Conservation (phyloP, 2,329 filamentous ascomycete species). For the Colletotrichum sojae region DNA sequence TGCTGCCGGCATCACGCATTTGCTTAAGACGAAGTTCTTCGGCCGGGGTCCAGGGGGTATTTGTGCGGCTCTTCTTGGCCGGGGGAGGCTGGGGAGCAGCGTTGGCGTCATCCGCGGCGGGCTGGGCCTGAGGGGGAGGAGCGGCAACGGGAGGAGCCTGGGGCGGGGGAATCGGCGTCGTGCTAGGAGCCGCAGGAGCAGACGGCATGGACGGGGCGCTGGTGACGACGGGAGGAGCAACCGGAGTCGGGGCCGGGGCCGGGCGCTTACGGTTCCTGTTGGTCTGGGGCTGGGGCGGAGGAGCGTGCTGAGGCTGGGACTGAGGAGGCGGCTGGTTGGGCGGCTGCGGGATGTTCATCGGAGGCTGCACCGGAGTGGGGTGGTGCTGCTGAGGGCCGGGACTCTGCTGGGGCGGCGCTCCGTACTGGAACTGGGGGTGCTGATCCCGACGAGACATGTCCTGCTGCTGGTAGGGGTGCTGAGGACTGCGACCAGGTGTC, state of each 20-base stretch:
- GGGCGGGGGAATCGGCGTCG: constrained; percentile 50
- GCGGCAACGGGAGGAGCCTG: constrained; percentile 51
- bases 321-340: constrained; percentile 53
- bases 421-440: constrained; percentile 60
- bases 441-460: constrained; percentile 64
- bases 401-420: constrained; percentile 55
- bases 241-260: constrained; percentile 55
- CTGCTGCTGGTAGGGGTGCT: constrained; percentile 66
- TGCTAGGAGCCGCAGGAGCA: constrained; percentile 54
- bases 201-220: constrained; percentile 42
- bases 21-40: constrained; percentile 94
- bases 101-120: constrained; percentile 50
- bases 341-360: constrained; percentile 60
- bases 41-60: constrained; percentile 96
- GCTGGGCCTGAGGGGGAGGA: constrained; percentile 49
- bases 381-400: constrained; percentile 56
- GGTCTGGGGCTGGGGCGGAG: constrained; percentile 53
- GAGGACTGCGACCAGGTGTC: constrained; percentile 51
- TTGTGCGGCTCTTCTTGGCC: constrained; percentile 95
- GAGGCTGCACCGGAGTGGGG: constrained; percentile 55
- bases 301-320: constrained; percentile 48
- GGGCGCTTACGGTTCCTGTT: constrained; percentile 45
- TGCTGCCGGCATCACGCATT: constrained; percentile 93
- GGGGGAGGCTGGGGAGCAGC: constrained; percentile 63
- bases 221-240: constrained; percentile 51